Evolutionary conservation across 176 grass and related monocot genomes (phyloP).

Genomic region (Guadua angustifolia): DNA sequence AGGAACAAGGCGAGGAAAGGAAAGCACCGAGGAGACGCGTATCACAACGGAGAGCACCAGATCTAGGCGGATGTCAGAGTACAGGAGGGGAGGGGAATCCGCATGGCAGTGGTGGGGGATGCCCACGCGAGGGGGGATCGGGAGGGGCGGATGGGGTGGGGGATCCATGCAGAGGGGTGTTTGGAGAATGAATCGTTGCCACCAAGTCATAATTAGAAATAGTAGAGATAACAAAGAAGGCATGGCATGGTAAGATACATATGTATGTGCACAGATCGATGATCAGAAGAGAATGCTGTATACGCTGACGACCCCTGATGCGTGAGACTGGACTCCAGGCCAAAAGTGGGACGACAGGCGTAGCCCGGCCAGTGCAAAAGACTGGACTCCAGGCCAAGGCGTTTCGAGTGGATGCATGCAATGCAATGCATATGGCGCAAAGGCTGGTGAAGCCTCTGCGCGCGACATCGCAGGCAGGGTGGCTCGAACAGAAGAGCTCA

Average conservation of each 20-base stretch:
- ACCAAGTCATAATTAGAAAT: no score
- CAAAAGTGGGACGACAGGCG: neutral
- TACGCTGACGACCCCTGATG: neutral
- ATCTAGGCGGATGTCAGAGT: no score
- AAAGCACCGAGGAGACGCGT: no score
- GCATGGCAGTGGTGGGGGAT: no score
- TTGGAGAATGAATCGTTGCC: no score
- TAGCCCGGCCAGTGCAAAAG: neutral
- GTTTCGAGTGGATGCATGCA: neutral
- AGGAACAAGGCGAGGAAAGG: no score
- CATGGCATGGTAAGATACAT: neutral
- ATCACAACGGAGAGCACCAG: no score
- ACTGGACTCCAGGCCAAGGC: neutral
- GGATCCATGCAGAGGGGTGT: no score
- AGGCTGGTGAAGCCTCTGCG: neutral
- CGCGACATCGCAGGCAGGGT: neutral
- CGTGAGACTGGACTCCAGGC: neutral
- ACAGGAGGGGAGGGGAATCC: no score
- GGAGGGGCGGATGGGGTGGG: no score
- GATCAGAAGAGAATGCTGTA: neutral
- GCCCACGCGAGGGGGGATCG: no score
- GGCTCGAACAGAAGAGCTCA: neutral
- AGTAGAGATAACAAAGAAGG: no score
- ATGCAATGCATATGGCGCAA: conserved; percentile 32
- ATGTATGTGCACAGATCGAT: neutral